Evolutionary conservation across 2,329 filamentous ascomycete species (phyloP), one percentile per base, ranked within the genome.

Genomic region (Diaporthe australafricana): DNA sequence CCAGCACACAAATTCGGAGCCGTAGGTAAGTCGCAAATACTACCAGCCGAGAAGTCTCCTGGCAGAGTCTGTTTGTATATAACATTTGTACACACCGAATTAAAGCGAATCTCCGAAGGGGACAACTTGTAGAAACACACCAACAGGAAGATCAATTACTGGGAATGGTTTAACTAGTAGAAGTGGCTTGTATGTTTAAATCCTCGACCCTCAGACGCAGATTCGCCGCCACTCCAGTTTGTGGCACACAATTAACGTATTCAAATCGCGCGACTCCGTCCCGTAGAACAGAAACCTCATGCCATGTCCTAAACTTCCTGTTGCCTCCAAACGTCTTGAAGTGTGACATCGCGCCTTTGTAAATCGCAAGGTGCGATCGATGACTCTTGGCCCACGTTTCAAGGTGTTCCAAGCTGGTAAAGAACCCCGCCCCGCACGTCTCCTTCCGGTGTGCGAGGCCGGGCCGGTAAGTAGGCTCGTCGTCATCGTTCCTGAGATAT

Each of bases 271-370:
- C 30, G 20, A n/a, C 30, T 17, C 52, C 52, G 9, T 55, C 52
- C 9, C 30, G 30, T 55, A 55, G 1, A n/a, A 55, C 30, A 35
- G 30, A 55, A 22, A 55, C 52, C 52, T 55, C 30, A 22, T 55
- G 30, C 30, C 30, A 55, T 35, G 52, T 55, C 9, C 52, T 55
- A 55, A 55, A 55, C 52, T 55, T 55, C 30, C 52, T 55, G 27
- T n/a, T 55, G 30, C 7, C 30, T 35, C 52, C 52, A 55, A 35
- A 55, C 30, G 30, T n/a, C 30, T 55, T 55, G 20, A 55, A 55
- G 52, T 55, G 30, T 14, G 30, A 35, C 30, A 35, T 55, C 1
- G 30, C 30, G 52, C 52, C 30, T 55, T 22, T 55, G 17, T 55
- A 55, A 14, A 55, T 55, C 30, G 30, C 30, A 22, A 55, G 52